These are phyloP conservation scores for Chrysoporthe puriensis DNA, from an alignment of 2,329 filamentous ascomycete genomes.

Conservation along the genomic window DNA sequence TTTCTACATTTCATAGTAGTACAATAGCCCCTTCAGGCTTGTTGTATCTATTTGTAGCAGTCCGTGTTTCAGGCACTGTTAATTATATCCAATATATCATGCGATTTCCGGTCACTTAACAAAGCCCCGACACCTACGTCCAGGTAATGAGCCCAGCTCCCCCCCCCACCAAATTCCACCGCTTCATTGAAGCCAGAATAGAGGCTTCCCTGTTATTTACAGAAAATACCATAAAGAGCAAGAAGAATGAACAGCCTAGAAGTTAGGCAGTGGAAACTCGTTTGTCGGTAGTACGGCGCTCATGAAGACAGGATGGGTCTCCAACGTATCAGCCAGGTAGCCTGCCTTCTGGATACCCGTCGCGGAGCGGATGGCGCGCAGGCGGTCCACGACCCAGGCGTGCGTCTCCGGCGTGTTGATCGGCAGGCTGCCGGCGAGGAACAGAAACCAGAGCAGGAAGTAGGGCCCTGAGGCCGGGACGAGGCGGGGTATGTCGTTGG, in stretches of 20 bases:
- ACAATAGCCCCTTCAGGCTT: too few relatives aligned
- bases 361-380: constrained; percentile 11
- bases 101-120: too few relatives aligned
- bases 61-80: too few relatives aligned
- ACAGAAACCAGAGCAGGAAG: constrained; percentile 20
- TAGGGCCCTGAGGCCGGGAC: constrained; percentile 16
- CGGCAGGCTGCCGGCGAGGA: constrained; percentile 17
- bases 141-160: neutral
- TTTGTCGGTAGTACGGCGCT: neutral
- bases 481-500: neutral
- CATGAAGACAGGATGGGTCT: constrained; percentile 5
- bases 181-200: too few relatives aligned
- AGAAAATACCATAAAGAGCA: neutral
- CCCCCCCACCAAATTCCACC: too few relatives aligned
- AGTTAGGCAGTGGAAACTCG: neutral
- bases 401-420: constrained; percentile 12
- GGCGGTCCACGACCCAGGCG: constrained; percentile 12
- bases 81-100: too few relatives aligned
- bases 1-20: too few relatives aligned
- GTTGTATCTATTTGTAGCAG: too few relatives aligned
- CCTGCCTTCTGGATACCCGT: constrained; percentile 22
- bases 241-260: neutral
- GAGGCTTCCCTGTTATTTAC: too few relatives aligned
- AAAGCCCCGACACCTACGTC: too few relatives aligned
- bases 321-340: constrained; percentile 14